Evolutionary conservation across 2,329 filamentous ascomycete genomes (phyloP).

Genomic region (Alternaria sp.): DNA sequence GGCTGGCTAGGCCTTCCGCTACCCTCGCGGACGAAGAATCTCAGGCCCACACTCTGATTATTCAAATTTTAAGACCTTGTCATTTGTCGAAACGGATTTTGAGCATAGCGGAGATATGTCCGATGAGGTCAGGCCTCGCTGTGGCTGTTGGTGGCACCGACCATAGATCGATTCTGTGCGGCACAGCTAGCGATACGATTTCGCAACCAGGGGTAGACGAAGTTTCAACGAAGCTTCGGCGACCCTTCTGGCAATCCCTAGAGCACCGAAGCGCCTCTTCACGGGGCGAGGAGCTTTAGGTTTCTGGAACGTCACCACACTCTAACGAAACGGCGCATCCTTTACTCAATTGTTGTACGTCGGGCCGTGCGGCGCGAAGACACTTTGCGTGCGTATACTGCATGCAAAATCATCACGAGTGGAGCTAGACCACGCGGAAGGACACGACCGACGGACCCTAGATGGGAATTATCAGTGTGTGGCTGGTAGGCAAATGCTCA

Average conservation of each 20-base stretch:
- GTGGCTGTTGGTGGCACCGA: conserved; percentile 3
- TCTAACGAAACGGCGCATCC: conserved; percentile 7
- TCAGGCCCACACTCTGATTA: background rate
- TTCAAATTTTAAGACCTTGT: conserved; percentile 1
- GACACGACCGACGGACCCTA: conserved; percentile 1
- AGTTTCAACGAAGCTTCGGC: conserved; percentile 4
- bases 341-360: background rate
- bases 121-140: conserved; percentile 4
- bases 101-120: background rate
- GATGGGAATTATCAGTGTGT: conserved; percentile 4
- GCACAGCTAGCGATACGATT: conserved; percentile 3
- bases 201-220: conserved; percentile 7
- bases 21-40: background rate
- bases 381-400: background rate
- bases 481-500: conserved; percentile 7
- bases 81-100: background rate
- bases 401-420: background rate
- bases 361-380: background rate
- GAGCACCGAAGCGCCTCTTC: background rate
- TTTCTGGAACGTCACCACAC: background rate
- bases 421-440: conserved; percentile 2
- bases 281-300: conserved; percentile 1
- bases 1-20: conserved; percentile 7
- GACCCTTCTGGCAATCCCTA: conserved; percentile 5
- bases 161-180: conserved; percentile 1